These are phyloP conservation scores for Penicillium goetzii DNA, from an alignment of 495 filamentous ascomycete genomes.

Conservation along the genomic window DNA sequence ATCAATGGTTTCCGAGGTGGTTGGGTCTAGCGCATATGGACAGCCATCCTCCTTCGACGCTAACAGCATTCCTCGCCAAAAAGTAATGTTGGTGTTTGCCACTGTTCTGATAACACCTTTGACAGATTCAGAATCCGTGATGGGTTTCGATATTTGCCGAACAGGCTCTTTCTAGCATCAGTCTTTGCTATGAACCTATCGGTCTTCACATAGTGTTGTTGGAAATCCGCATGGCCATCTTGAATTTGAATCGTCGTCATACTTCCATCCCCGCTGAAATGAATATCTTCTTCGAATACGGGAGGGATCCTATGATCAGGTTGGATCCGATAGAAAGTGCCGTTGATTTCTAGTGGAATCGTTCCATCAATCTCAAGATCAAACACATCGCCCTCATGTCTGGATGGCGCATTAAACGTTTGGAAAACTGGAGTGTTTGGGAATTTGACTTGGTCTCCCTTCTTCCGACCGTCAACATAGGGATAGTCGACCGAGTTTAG, in stretches of 20 bases:
- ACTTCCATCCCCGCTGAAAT: conserved; percentile 35
- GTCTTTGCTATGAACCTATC: conserved; percentile 50
- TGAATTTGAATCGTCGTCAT: conserved; percentile 57
- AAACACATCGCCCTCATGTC: neutral
- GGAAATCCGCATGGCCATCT: conserved; percentile 53
- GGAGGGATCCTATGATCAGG: conserved; percentile 32
- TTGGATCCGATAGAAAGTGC: conserved; percentile 26
- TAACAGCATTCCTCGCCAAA: conserved; percentile 53
- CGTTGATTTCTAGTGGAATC: neutral
- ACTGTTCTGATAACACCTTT: conserved; percentile 52
- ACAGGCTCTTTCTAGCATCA: conserved; percentile 40
- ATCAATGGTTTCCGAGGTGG: conserved; percentile 57
- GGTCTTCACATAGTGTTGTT: conserved; percentile 56
- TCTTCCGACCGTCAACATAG: neutral
- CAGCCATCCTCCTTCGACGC: conserved; percentile 59
- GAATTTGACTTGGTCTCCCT: neutral
- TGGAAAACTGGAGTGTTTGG: conserved; percentile 1
- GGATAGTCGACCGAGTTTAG: neutral
- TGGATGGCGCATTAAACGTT: neutral
- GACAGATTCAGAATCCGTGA: conserved; percentile 51
- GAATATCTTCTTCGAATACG: conserved; percentile 10
- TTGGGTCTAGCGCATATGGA: conserved; percentile 58
- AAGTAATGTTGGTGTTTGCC: conserved; percentile 58
- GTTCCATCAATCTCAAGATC: neutral
- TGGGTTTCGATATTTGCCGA: conserved; percentile 55